phyloP scores from a whole-genome alignment of 1,284 basidiomycete genomes.

The Tremellales sp. region DNA sequence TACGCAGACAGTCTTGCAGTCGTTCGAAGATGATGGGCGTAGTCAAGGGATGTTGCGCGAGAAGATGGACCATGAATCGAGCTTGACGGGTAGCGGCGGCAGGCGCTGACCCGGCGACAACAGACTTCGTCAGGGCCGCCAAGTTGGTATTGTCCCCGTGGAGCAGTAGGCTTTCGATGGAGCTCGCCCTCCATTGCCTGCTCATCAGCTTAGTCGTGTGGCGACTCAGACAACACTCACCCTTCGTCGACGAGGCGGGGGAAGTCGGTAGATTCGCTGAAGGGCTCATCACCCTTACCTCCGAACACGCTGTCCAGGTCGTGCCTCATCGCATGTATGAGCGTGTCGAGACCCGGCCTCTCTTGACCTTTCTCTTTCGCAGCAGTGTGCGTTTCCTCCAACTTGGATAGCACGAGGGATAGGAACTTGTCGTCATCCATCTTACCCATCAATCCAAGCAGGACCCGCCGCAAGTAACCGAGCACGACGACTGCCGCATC shows the following conservation, averaged over 20 bases:
- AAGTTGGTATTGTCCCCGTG: not conserved
- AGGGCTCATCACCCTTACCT: not conserved
- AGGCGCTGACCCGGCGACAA: slow-evolving; percentile 4
- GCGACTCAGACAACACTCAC: slow-evolving; percentile 3
- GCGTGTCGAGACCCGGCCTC: slow-evolving; percentile 49
- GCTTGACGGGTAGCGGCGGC: slow-evolving; percentile 12
- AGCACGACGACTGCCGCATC: slow-evolving; percentile 62
- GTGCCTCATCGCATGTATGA: slow-evolving; percentile 56
- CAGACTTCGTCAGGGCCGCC: not conserved
- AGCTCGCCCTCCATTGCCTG: slow-evolving; percentile 1
- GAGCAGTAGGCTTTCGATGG: slow-evolving; percentile 12
- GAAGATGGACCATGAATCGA: slow-evolving; percentile 22
- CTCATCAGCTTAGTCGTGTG: not conserved
- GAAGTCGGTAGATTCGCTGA: not conserved
- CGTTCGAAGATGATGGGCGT: not conserved
- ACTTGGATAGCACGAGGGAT: slow-evolving; percentile 17
- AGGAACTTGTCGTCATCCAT: slow-evolving; percentile 49
- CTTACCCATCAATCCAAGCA: slow-evolving; percentile 59
- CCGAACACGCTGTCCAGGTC: slow-evolving; percentile 54
- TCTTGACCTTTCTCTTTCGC: slow-evolving; percentile 35
- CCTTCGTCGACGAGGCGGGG: slow-evolving; percentile 6
- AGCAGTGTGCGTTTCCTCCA: slow-evolving; percentile 22
- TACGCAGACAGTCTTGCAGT: not conserved
- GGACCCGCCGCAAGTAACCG: slow-evolving; percentile 60
- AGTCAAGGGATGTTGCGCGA: slow-evolving; percentile 1